Evolutionary conservation across 2,329 filamentous ascomycete species (phyloP), one percentile per base, ranked within the genome.

Genomic region (Neopestalotiopsis rosae): DNA sequence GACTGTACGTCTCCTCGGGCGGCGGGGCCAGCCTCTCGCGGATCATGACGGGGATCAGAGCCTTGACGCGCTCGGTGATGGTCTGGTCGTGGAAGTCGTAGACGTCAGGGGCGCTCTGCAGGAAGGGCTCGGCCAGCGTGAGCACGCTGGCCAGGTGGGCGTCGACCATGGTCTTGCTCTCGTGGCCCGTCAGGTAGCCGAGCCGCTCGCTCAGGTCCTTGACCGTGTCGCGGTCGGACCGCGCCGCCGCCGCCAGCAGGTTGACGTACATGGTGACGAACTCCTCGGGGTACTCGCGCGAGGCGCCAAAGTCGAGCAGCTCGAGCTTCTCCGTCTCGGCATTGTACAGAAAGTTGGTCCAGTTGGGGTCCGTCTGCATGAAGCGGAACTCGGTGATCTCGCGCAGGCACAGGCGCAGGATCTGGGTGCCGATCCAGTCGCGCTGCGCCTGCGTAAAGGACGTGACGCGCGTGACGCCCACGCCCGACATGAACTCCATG

Each of bases 361-460:
- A 99, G 85, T 99, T 99, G 56, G 96, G 96, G 78, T 99, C 96
- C 5, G 96, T 99, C 83, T 99, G 96, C 96, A 99, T 99, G 84
- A 97, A 98, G 70, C 87, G 91, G 88, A 98, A 98, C 81, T 97
- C 94, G 72, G 91, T 91, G 74, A 98, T 95, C 82, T 98, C 96
- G 69, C 95, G 91, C 52, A 98, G 87, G 78, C 94, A 98, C 12
- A 99, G 90, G 4, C 94, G 92, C 66, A 98, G 88, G 72, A 98
- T 93, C 76, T 98, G 93, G 0, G 94, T 96, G 66, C 96, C 96
- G 76, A 99, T 97, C 94, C 95, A 98, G 83, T 99, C 94, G 70
- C 92, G 90, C 80, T 98, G 94, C 65, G 89, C 86, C 78, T 98
- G 95, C 0, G 88, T 91, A 69, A 98, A 91, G 17, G 87, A 87